A percentile compares a stretch with the other conserved stretches of the same genome.
Evolutionary conservation across 495 filamentous ascomycete species (phyloP).

Genomic region (Bacidia gigantensis): DNA sequence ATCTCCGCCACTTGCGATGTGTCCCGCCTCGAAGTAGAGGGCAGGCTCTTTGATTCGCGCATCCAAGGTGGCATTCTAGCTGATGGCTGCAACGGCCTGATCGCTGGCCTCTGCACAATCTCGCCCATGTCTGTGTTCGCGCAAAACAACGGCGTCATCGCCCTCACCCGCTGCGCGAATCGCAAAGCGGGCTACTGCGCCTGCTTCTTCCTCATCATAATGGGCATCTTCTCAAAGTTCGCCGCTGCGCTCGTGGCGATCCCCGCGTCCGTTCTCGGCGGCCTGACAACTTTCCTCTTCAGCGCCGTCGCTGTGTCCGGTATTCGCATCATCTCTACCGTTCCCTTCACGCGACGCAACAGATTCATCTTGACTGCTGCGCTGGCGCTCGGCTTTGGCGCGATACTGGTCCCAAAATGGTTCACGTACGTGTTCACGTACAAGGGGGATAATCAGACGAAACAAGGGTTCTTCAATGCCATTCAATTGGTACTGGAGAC

Average conservation of each 20-base stretch:
- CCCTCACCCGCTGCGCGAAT: constrained; percentile 79
- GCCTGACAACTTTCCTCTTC: constrained; percentile 92
- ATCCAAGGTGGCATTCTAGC: constrained; percentile 83
- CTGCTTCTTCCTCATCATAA: constrained; percentile 72
- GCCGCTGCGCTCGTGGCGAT: constrained; percentile 79
- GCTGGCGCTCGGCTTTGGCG: constrained; percentile 63
- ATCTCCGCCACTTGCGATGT: constrained; percentile 55
- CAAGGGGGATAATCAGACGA: constrained; percentile 49
- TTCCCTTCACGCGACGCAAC: constrained; percentile 72
- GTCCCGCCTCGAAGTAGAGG: constrained; percentile 69
- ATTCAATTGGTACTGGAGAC: constrained; percentile 72
- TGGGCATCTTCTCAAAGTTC: constrained; percentile 87
- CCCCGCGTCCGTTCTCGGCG: constrained; percentile 66
- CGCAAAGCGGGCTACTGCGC: constrained; percentile 65
- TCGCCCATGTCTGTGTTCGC: constrained; percentile 58
- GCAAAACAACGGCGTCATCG: constrained; percentile 90
- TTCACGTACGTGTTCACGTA: constrained; percentile 68
- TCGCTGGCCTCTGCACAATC: constrained; percentile 73
- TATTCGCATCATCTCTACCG: constrained; percentile 65
- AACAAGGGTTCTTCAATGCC: constrained; percentile 71
- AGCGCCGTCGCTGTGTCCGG: constrained; percentile 72
- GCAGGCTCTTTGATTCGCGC: constrained; percentile 66
- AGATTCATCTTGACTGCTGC: constrained; percentile 77
- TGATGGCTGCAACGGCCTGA: constrained; percentile 68
- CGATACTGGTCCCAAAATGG: constrained; percentile 68